Evolutionary conservation across 2,329 filamentous ascomycete genomes (phyloP), one percentile per base, ranked within the genome.

Genomic region (Aspergillus costaricaensis): DNA sequence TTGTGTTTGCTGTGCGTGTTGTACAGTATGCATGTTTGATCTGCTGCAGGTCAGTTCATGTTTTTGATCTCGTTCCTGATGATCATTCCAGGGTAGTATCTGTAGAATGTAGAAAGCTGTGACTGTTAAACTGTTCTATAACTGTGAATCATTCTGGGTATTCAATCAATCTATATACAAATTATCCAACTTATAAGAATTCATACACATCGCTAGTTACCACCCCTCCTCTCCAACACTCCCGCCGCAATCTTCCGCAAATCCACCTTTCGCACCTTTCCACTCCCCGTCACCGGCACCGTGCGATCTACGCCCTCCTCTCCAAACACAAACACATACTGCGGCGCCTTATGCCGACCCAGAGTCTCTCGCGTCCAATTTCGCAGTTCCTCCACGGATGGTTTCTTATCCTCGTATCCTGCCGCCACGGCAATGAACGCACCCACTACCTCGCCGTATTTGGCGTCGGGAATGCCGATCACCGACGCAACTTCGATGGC

Each of bases 281-380:
- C 88, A 69, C 88, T 90, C 0, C 88, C 88, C n/a, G 88, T 90
- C 69, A 90, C 77, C 9, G 88, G 88, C 32, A 89, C 80, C 1
- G 79, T 77, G 52, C 51, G 67, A 21, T 65, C 65, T n/a, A 88
- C 81, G 10, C 82, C 84, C 49, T 82, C 82, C 65, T 85, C 77
- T 0, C 90, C 91, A 25, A 93, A 81, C 84, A 90, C 91, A 71
- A 92, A 92, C n/a, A 93, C 73, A 72, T 92, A 84, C 8, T 85
- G 80, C 0, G 91, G 90, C 3, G 88, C 86, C 65, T 91, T 91
- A 71, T 90, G 88, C 39, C 83, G 79, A 1, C 87, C 88, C 6
- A 91, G 80, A 38, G 80, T 82, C 65, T 84, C 77, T 54, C 85
- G 81, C 1, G 86, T 86, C 87, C 87, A 90, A 47, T 83, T 80